Conservation (phyloP, 805 yeast genomes). For the Limtongia smithiae region DNA sequence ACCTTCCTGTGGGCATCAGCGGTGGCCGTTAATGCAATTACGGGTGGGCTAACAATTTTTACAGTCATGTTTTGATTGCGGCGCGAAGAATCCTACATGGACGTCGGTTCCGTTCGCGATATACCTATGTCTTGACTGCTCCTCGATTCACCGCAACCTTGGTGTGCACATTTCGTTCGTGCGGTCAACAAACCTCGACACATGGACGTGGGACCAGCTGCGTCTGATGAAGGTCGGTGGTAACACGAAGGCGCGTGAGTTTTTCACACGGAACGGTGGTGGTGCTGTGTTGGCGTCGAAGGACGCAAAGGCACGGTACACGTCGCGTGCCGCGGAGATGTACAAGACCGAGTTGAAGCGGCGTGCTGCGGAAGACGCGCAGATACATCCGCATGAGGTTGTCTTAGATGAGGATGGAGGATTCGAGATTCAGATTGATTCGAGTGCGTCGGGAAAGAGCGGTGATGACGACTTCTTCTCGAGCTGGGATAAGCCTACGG, state of each 20-base stretch:
- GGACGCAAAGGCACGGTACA: conserved; percentile 75
- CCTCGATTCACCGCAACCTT: conserved; percentile 90
- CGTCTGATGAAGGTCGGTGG: conserved; percentile 94
- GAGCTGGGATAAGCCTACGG: conserved; percentile 80
- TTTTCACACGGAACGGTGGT: conserved; percentile 81
- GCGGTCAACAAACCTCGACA: conserved; percentile 84
- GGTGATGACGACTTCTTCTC: conserved; percentile 81
- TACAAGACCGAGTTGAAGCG: conserved; percentile 77
- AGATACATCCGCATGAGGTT: conserved; percentile 61
- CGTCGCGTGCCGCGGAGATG: conserved; percentile 70
- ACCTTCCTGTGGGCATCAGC: background rate
- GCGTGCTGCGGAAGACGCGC: conserved; percentile 61
- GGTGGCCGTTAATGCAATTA: background rate
- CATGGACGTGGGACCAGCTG: conserved; percentile 88
- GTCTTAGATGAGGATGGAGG: conserved; percentile 47
- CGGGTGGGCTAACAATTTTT: background rate
- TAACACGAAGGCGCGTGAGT: conserved; percentile 80
- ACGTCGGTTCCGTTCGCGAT: conserved; percentile 96
- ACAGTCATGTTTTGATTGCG: conserved; percentile 80
- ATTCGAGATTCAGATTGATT: conserved; percentile 1
- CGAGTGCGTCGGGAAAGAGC: conserved; percentile 29
- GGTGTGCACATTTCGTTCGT: conserved; percentile 97
- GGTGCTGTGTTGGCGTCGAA: conserved; percentile 58
- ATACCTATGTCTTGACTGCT: conserved; percentile 87
- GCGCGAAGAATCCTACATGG: conserved; percentile 95